phyloP scores from a whole-genome alignment of 2,329 filamentous ascomycete species.

The Microcyclospora pomicola region DNA sequence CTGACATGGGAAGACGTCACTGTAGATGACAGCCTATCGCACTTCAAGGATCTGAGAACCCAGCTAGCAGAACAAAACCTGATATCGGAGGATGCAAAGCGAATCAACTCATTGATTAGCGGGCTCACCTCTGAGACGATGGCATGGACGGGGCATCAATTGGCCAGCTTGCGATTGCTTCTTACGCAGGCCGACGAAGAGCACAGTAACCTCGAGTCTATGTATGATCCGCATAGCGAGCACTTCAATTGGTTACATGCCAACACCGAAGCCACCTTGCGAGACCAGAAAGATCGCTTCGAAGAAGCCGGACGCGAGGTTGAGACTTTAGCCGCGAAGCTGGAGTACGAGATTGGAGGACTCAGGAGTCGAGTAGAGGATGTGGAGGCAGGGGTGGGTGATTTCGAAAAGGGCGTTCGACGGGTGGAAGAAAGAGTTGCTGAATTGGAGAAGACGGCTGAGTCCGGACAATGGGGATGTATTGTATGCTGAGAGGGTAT shows the following conservation, averaged over 20 bases:
- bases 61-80: constrained; percentile 16
- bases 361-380: constrained; percentile 72
- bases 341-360: constrained; percentile 82
- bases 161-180: constrained; percentile 37
- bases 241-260: constrained; percentile 55
- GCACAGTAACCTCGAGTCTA: constrained; percentile 48
- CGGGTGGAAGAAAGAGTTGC: constrained; percentile 31
- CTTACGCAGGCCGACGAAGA: constrained; percentile 50
- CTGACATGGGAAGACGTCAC: constrained; percentile 44
- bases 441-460: constrained; percentile 34
- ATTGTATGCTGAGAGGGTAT: constrained; percentile 6
- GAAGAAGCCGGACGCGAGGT: constrained; percentile 63
- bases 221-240: constrained; percentile 59
- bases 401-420: constrained; percentile 57
- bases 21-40: constrained; percentile 14
- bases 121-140: constrained; percentile 22
- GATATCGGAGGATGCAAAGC: constrained; percentile 41
- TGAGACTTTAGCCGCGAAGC: constrained; percentile 65
- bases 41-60: constrained; percentile 7
- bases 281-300: constrained; percentile 53
- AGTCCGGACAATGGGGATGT: constrained; percentile 15
- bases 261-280: constrained; percentile 53
- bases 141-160: constrained; percentile 47
- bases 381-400: constrained; percentile 66
- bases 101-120: constrained; percentile 41